A percentile compares a stretch with the other conserved stretches of the same genome.
These are phyloP conservation scores for Xylaria curta DNA, from an alignment of 495 filamentous ascomycete species.

Conservation along the genomic window DNA sequence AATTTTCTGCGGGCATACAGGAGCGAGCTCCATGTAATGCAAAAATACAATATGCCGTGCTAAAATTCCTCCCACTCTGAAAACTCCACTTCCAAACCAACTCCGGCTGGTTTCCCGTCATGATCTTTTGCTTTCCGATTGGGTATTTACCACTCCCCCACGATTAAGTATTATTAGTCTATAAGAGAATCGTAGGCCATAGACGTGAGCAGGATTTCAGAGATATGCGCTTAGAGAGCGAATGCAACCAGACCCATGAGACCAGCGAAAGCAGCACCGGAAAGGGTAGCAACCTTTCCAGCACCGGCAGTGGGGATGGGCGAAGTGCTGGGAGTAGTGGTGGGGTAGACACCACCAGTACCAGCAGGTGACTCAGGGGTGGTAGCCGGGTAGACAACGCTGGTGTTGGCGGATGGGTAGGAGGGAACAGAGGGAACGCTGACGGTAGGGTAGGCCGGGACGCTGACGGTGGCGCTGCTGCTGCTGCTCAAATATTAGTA, in stretches of 20 bases:
- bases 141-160: slow-evolving; percentile 33
- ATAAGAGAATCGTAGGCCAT: slow-evolving; percentile 47
- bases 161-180: slow-evolving; percentile 45
- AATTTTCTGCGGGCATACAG: neutral
- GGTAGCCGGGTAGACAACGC: slow-evolving; percentile 37
- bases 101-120: slow-evolving; percentile 47
- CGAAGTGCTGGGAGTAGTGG: slow-evolving; percentile 44
- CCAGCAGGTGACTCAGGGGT: slow-evolving; percentile 40
- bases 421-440: slow-evolving; percentile 21
- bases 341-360: slow-evolving; percentile 39
- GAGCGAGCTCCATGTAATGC: neutral
- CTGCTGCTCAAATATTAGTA: slow-evolving; percentile 8
- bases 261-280: slow-evolving; percentile 74
- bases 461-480: slow-evolving; percentile 36
- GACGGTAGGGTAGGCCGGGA: slow-evolving; percentile 34
- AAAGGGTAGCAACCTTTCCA: slow-evolving; percentile 69
- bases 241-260: slow-evolving; percentile 76
- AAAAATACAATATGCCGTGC: slow-evolving; percentile 9
- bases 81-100: slow-evolving; percentile 29
- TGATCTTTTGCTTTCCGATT: slow-evolving; percentile 38
- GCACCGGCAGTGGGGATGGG: slow-evolving; percentile 64
- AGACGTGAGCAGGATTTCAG: slow-evolving; percentile 39
- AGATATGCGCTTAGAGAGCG: slow-evolving; percentile 68
- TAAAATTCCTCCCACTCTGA: neutral
- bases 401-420: slow-evolving; percentile 34